Evolutionary conservation across 768 basidiomycete species (phyloP).

Genomic region (Mycena galopus): DNA sequence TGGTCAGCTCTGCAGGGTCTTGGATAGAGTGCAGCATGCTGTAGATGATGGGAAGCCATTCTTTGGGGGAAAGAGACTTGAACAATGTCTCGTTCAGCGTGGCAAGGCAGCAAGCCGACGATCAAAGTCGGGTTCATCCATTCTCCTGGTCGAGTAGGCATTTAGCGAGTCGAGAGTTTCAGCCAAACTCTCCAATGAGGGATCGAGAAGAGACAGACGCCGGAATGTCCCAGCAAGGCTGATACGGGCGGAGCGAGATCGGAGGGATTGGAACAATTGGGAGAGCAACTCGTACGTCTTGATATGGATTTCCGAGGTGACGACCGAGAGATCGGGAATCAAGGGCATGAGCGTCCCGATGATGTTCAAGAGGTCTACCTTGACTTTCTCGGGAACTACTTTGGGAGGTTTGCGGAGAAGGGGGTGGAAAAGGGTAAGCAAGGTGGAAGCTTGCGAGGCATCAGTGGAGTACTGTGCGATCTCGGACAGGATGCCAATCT

Average conservation of each 20-base stretch:
- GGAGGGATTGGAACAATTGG: slow-evolving; percentile 81
- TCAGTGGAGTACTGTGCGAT: slow-evolving; percentile 83
- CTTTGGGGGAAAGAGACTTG: slow-evolving; percentile 58
- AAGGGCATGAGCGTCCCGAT: slow-evolving; percentile 74
- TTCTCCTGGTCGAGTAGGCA: slow-evolving; percentile 83
- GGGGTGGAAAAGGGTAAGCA: slow-evolving; percentile 82
- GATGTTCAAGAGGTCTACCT: slow-evolving; percentile 84
- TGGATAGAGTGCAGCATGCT: slow-evolving; percentile 90
- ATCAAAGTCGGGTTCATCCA: slow-evolving; percentile 96
- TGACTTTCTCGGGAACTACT: slow-evolving; percentile 86
- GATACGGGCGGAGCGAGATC: slow-evolving; percentile 77
- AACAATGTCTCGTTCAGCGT: slow-evolving; percentile 78
- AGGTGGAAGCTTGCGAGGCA: slow-evolving; percentile 75
- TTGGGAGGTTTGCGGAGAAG: slow-evolving; percentile 83
- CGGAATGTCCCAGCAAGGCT: slow-evolving; percentile 77
- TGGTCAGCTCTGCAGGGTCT: slow-evolving; percentile 88
- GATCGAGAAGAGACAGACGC: slow-evolving; percentile 59
- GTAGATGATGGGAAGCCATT: slow-evolving; percentile 89
- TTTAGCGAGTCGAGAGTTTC: slow-evolving; percentile 79
- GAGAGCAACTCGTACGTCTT: slow-evolving; percentile 78
- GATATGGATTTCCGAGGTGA: slow-evolving; percentile 55
- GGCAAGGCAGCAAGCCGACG: slow-evolving; percentile 80
- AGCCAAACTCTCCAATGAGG: slow-evolving; percentile 61
- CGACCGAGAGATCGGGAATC: slow-evolving; percentile 70
- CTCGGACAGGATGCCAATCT: slow-evolving; percentile 84